Conservation (phyloP, 495 filamentous ascomycete genomes). For the Lasiosphaeria hispida region DNA sequence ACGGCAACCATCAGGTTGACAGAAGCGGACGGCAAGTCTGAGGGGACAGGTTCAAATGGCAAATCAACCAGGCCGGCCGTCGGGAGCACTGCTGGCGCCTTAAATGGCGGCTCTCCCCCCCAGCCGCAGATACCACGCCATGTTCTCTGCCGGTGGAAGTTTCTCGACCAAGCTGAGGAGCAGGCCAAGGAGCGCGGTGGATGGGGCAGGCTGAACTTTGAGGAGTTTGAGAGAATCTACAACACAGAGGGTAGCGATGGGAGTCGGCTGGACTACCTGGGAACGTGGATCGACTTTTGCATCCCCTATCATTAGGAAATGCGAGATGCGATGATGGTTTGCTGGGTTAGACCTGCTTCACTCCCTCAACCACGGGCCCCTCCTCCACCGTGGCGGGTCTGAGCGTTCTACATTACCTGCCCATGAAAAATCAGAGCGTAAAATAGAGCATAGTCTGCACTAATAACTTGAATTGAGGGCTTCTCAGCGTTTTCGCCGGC, state of each 20-base stretch:
- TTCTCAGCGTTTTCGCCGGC: too few relatives aligned
- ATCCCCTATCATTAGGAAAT: conserved; percentile 43
- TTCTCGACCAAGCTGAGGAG: conserved; percentile 59
- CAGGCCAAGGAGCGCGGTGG: conserved; percentile 68
- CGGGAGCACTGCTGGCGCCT: conserved; percentile 14
- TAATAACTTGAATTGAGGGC: too few relatives aligned
- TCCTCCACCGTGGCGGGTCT: too few relatives aligned
- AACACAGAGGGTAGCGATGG: conserved; percentile 54
- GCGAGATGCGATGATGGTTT: not conserved
- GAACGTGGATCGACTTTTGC: conserved; percentile 81
- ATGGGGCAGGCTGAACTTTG: conserved; percentile 66
- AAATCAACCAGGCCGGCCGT: not conserved
- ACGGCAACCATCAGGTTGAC: not conserved
- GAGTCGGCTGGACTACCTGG: conserved; percentile 67
- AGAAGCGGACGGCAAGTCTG: not conserved
- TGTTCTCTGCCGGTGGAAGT: conserved; percentile 49
- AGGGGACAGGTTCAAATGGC: not conserved
- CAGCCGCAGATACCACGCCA: conserved; percentile 25
- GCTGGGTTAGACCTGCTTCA: not conserved
- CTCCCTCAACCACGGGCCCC: not conserved
- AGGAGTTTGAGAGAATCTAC: conserved; percentile 73
- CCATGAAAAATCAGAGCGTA: too few relatives aligned
- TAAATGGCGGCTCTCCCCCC: conserved; percentile 33
- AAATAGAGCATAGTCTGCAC: too few relatives aligned
- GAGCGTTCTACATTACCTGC: too few relatives aligned